Base-by-base conservation (phyloP, 257 asterid species). In the Fraxinus americana region DNA sequence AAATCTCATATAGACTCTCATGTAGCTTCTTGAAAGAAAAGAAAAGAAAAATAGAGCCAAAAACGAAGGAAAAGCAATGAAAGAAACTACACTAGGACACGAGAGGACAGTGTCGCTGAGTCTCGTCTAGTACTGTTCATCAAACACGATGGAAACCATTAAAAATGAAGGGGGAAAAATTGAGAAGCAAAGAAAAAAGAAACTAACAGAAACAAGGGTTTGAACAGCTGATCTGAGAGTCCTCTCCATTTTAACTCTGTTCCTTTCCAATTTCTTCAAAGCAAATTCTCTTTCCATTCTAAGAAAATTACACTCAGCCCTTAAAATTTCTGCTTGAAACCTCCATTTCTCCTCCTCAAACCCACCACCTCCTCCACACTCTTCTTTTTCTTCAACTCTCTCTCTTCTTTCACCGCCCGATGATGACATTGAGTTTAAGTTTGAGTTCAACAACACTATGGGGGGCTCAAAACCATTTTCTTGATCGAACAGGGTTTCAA, bases 311-410 rank as follows among this genome's bases (percentile, higher is more conserved):
- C 97, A 94, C 77, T 91, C 97, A 1, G 97, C 98, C 82, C 97
- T 88, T 77, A 92, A 84, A 65, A 94, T 91, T 89, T 92, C 98
- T 36, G 96, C 96, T 72, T 94, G 95, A 77, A 92, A 90, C 92
- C 85, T 85, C 97, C 97, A 92, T 43, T 88, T 88, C 83, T 89
- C 97, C 82, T 86, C 97, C 84, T 67, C 87, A 70, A 84, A 80
- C 75, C 69, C 83, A 4, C 59, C 79, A 35, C 29, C 78, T 29
- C 17, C 81, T n/a, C 71, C 76, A 4, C 75, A 66, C n/a, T 57
- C 79, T 34, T 32, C 81, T 35, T 39, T 39, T 30, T 81, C 83
- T 35, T 80, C 92, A 19, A 87, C 92, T 66, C 97, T 85, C 74
- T 82, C 94, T 73, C 97, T 86, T 78, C 90, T 88, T 67, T 78